phyloP scores from a whole-genome alignment of 2,329 filamentous ascomycete species.

The Blastomyces emzantsi region DNA sequence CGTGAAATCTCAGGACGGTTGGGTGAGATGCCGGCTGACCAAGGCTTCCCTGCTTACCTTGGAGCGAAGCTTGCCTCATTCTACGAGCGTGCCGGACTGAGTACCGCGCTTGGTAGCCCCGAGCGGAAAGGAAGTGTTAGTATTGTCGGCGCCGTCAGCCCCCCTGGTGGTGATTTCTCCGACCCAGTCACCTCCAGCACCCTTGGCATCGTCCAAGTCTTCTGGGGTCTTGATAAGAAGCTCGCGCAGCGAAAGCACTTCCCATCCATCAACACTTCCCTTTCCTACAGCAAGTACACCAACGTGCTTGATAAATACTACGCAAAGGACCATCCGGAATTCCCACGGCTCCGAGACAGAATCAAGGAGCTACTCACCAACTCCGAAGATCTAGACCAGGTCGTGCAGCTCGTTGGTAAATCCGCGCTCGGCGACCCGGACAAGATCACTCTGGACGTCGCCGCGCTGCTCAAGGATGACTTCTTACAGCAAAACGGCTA shows the following conservation, averaged over 20 bases:
- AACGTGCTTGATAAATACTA: slow-evolving; percentile 84
- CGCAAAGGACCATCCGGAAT: slow-evolving; percentile 86
- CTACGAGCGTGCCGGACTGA: slow-evolving; percentile 94
- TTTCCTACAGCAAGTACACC: slow-evolving; percentile 97
- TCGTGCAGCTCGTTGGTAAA: slow-evolving; percentile 97
- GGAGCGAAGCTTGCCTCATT: slow-evolving; percentile 96
- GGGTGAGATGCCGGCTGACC: slow-evolving; percentile 98
- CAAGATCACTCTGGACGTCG: slow-evolving; percentile 96
- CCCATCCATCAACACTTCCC: slow-evolving; percentile 90
- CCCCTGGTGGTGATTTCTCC: slow-evolving; percentile 97
- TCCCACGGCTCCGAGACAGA: slow-evolving; percentile 83
- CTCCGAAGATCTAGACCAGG: slow-evolving; percentile 95
- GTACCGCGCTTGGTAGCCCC: slow-evolving; percentile 76
- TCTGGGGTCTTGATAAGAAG: slow-evolving; percentile 99
- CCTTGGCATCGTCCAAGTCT: slow-evolving; percentile 95
- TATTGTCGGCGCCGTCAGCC: slow-evolving; percentile 94
- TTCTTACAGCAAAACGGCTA: slow-evolving; percentile 99
- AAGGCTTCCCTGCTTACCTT: slow-evolving; percentile 97
- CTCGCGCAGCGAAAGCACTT: slow-evolving; percentile 98
- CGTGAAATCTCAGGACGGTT: slow-evolving; percentile 98
- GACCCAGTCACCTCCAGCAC: slow-evolving; percentile 93
- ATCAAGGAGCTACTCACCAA: slow-evolving; percentile 90
- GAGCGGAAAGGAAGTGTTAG: slow-evolving; percentile 86
- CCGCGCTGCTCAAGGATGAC: slow-evolving; percentile 89
- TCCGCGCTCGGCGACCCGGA: slow-evolving; percentile 90